Percentiles rank a stretch among this genome's conserved stretches.
These are phyloP conservation scores for Zymoseptoria tritici DNA, from an alignment of 2,329 filamentous ascomycete genomes.

Conservation along the genomic window DNA sequence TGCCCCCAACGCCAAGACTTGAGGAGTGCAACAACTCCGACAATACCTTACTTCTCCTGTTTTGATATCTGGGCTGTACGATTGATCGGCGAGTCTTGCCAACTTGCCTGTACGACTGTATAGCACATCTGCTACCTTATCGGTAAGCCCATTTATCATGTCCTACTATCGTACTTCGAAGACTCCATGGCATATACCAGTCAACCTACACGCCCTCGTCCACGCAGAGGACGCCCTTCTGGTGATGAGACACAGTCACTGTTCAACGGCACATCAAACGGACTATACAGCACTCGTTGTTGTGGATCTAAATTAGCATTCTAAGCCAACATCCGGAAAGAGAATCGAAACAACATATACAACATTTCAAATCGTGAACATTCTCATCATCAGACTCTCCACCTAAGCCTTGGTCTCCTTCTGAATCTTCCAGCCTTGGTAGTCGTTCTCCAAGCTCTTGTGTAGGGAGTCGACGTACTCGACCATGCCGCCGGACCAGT, in stretches of 20 bases:
- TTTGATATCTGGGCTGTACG: too few species aligned
- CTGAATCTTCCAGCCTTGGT: conserved; percentile 23
- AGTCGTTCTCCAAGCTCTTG: conserved; percentile 24
- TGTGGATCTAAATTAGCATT: background rate
- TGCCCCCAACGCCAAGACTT: background rate
- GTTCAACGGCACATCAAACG: background rate
- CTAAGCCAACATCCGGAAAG: background rate
- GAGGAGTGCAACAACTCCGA: too few species aligned
- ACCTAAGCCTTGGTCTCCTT: conserved; percentile 4
- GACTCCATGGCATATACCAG: too few species aligned
- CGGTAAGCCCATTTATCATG: too few species aligned
- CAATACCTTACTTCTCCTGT: too few species aligned
- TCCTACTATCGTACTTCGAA: too few species aligned
- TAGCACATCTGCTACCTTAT: too few species aligned
- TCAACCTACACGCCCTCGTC: too few species aligned
- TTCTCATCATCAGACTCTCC: background rate
- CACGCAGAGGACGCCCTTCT: too few species aligned
- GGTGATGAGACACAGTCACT: too few species aligned
- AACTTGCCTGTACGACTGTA: too few species aligned
- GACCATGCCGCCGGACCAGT: conserved; percentile 37
- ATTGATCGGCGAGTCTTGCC: too few species aligned
- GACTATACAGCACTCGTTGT: background rate
- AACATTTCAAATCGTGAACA: background rate
- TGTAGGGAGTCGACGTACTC: conserved; percentile 22
- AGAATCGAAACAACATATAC: background rate